Evolutionary conservation across 116 monocot species (phyloP).

Genomic region (Zostera marina): DNA sequence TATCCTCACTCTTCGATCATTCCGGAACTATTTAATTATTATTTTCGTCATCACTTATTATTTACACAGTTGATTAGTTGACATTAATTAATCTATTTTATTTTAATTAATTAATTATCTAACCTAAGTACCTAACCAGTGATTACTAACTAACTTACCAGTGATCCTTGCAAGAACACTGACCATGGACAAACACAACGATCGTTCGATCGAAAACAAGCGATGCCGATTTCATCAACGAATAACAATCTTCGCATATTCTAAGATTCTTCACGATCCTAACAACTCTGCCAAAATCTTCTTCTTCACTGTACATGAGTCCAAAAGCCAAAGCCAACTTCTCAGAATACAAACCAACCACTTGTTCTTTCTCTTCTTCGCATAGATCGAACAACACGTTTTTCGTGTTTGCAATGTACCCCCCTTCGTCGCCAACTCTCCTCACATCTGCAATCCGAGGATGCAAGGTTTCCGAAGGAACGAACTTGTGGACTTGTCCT

Average conservation of each 20-base stretch:
- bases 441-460: constrained; percentile 20
- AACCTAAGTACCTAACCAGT: too few species aligned
- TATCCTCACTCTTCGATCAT: too few species aligned
- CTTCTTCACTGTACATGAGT: constrained; percentile 24
- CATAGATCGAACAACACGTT: constrained; percentile 30
- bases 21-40: too few species aligned
- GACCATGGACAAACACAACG: constrained; percentile 14
- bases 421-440: constrained; percentile 19
- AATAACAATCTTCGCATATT: constrained; percentile 39
- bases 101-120: too few species aligned
- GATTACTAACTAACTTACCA: too few species aligned
- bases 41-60: too few species aligned
- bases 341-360: constrained; percentile 36
- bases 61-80: too few species aligned
- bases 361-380: constrained; percentile 37
- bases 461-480: constrained; percentile 21
- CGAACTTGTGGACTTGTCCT: constrained; percentile 34
- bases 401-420: constrained; percentile 17
- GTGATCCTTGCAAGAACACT: constrained; percentile 23
- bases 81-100: too few species aligned
- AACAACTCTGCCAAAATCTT: constrained; percentile 10
- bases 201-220: constrained; percentile 17
- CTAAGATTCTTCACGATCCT: constrained; percentile 39
- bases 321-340: constrained; percentile 41
- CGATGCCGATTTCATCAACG: constrained; percentile 28